Evolutionary conservation across 768 basidiomycete genomes (phyloP), one percentile per base, ranked within the genome.

Genomic region (Mycena sanguinolenta): DNA sequence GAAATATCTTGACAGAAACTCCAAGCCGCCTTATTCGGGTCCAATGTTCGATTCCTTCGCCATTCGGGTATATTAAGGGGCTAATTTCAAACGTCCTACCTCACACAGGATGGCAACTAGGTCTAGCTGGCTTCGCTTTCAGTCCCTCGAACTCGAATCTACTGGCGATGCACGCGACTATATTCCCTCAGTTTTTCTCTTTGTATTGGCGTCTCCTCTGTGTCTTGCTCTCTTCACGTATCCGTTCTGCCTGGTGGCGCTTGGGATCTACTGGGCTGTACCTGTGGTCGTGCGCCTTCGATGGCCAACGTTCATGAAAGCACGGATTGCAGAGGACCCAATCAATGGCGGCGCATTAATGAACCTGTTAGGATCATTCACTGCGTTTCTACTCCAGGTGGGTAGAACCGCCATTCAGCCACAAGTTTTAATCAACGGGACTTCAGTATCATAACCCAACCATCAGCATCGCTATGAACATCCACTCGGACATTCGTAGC

Each of bases 271-370:
- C 42, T 70, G 53, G 38, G 69, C 58, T 1, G 23, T 65, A 13
- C 69, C 69, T 6, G 58, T 50, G 6, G 63, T 70, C 9, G 17
- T 70, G 4, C 69, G 69, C 23, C 63, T 70, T 13, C 14, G 58
- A 60, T 70, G 69, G 69, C 69, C 63, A 16, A 70, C 69, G 1
- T 65, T 70, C 58, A 65, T 70, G 69, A 46, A 38, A 38, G 1
- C 9, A 13, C 55, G 61, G 52, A 61, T 65, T n/a, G 36, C 65
- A 10, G 69, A 70, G 44, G 69, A 70, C 42, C 52, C 65, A 13
- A 59, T 70, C 42, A 57, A 70, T 46, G 58, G 63, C 5, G 69
- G 69, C 25, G 58, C 69, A 21, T 64, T 63, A 19, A 32, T 70
- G 1, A 70, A 58, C 42, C 58, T 70, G 7, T 60, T 70, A 13